Percentiles rank a stretch among this genome's conserved stretches.
Conservation (phyloP, 371 early-diverging fungal genomes). For the Dichotomocladium elegans region DNA sequence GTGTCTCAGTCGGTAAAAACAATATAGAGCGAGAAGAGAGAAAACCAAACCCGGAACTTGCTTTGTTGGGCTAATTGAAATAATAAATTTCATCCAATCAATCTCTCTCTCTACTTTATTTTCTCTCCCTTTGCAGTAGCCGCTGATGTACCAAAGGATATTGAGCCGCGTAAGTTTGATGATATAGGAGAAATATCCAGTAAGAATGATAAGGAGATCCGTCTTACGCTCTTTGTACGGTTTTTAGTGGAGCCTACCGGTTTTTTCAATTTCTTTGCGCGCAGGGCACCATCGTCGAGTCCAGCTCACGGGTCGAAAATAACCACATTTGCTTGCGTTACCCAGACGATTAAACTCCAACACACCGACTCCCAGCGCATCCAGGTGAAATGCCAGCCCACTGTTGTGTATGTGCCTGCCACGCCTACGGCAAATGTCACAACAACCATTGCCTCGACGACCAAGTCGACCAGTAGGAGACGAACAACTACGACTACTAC, state of each 20-base stretch:
- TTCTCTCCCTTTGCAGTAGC: not conserved
- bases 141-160: slow-evolving; percentile 5
- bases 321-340: slow-evolving; percentile 10
- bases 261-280: not conserved
- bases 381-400: slow-evolving; percentile 15
- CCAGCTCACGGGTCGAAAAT: slow-evolving; percentile 3
- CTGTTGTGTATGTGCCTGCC: slow-evolving; percentile 17
- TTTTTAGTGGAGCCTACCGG: not conserved
- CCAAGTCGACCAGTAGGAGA: too few species aligned
- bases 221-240: not conserved
- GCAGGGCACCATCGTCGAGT: slow-evolving; percentile 5
- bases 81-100: not conserved
- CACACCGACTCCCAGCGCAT: slow-evolving; percentile 1
- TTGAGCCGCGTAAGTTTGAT: not conserved
- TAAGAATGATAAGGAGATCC: not conserved
- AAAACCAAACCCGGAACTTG: not conserved
- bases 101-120: too few species aligned
- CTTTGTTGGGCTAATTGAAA: not conserved
- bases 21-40: too few species aligned
- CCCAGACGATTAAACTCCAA: slow-evolving; percentile 6
- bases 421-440: slow-evolving; percentile 9
- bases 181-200: too few species aligned
- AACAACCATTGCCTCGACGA: too few species aligned
- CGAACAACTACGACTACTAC: too few species aligned
- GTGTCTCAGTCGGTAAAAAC: slow-evolving; percentile 17